Base-by-base conservation (phyloP, 2,329 filamentous ascomycete species). In the Chaetothyriales sp. region DNA sequence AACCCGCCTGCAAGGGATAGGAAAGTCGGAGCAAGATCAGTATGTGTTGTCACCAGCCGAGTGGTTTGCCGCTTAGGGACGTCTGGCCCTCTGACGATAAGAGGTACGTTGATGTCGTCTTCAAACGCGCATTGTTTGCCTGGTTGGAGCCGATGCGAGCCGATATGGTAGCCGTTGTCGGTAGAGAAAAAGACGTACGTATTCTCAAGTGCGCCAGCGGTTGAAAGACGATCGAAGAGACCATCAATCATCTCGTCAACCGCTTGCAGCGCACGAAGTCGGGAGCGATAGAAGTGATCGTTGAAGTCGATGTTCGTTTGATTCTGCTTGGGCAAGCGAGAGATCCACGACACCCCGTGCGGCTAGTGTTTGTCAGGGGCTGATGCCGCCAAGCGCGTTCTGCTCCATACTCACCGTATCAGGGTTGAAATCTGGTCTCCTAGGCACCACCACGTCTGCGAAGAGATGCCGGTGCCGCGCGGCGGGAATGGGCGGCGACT, bases 381-480 rank as follows among this genome's bases (percentile, higher is more conserved):
- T 44, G 18, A 47, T 13, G 20, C 25, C 55, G 44, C 55, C 33
- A 22, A 44, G 2, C 9, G 2, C 9, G 20, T 19, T 5, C 19
- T n/a, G 15, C 22, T 18, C 8, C 18, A 46, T 18, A 49, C 49
- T 52, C 63, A 77, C 76, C 55, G 70, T 66, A 2, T 78, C 72
- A 0, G 83, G 82, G 58, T 88, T 87, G 65, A 86, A 87, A 62
- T 80, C 78, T 0, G 71, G 67, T 0, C 75, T 80, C 7, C 83
- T 70, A 0, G 83, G 83, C 0, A 85, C 75, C 19, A 70, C 75
- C 0, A 71, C 74, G 25, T 77, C 73, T 2, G 72, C 63, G 62
- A 87, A 87, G 0, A 86, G 70, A 61, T 82, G 65, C 43, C 73
- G 69, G 56, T 88, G 82, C 44, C 82, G 71, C 44, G 78, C 69